Evolutionary conservation across 768 basidiomycete species (phyloP).

Genomic region (Auriscalpium orientale): DNA sequence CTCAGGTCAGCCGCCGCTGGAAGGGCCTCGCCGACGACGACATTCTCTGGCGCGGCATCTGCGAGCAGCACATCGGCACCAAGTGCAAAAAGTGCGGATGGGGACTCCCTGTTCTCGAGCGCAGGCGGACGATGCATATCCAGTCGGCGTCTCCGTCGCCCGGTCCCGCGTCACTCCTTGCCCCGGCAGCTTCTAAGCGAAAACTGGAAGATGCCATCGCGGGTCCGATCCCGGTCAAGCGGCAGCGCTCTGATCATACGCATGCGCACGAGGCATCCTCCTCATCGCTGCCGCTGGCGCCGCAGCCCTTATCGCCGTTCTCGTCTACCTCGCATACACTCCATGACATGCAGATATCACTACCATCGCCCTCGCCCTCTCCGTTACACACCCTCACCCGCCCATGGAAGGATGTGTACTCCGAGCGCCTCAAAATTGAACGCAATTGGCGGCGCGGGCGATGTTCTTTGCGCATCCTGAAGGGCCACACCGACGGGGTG

Average conservation of each 20-base stretch:
- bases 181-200: slow-evolving; percentile 30
- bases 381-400: slow-evolving; percentile 47
- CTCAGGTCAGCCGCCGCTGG: slow-evolving; percentile 85
- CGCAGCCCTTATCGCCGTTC: slow-evolving; percentile 7
- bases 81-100: slow-evolving; percentile 97
- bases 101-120: slow-evolving; percentile 89
- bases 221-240: slow-evolving; percentile 38
- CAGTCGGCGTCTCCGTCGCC: slow-evolving; percentile 33
- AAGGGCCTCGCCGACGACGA: slow-evolving; percentile 89
- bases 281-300: not conserved
- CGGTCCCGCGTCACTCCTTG: slow-evolving; percentile 20
- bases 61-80: slow-evolving; percentile 96
- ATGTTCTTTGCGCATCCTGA: slow-evolving; percentile 74
- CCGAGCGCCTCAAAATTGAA: slow-evolving; percentile 92
- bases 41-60: slow-evolving; percentile 90
- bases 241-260: slow-evolving; percentile 33
- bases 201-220: slow-evolving; percentile 24
- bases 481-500: slow-evolving; percentile 92
- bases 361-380: slow-evolving; percentile 8
- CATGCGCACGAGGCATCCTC: not conserved
- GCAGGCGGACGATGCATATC: slow-evolving; percentile 43
- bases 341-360: too few relatives aligned
- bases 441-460: slow-evolving; percentile 96
- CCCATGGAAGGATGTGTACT: slow-evolving; percentile 98
- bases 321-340: too few relatives aligned